These are phyloP conservation scores for Nothophaeocryptopus gaeumannii DNA, from an alignment of 2,329 filamentous ascomycete species.

Conservation along the genomic window DNA sequence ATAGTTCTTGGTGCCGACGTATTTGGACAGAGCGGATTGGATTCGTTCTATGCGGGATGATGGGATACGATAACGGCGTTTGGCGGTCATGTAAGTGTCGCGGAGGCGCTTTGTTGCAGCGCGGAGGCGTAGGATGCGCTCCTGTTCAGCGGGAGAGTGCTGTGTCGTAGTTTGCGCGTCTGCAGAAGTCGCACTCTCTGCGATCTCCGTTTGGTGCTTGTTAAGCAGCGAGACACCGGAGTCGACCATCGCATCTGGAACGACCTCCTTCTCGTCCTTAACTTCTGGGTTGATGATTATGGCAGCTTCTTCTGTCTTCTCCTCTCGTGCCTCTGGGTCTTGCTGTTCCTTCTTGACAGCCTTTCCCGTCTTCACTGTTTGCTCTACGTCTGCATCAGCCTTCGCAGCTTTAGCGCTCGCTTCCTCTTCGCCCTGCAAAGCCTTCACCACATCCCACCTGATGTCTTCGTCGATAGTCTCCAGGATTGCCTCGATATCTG, in stretches of 20 bases:
- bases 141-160: conserved; percentile 16
- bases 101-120: conserved; percentile 60
- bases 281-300: conserved; percentile 29
- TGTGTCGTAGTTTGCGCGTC: conserved; percentile 2
- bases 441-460: conserved; percentile 60
- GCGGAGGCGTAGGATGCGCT: conserved; percentile 37
- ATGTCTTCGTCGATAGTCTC: conserved; percentile 61
- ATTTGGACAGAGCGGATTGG: conserved; percentile 70
- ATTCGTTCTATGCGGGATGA: conserved; percentile 68
- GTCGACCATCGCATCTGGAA: conserved; percentile 3
- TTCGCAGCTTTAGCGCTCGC: conserved; percentile 33
- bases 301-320: conserved; percentile 32
- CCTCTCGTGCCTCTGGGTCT: conserved; percentile 16
- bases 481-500: conserved; percentile 69
- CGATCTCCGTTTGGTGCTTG: conserved; percentile 9
- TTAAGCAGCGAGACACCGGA: conserved; percentile 2
- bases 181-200: background rate
- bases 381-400: conserved; percentile 37
- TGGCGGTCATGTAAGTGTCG: conserved; percentile 75
- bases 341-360: conserved; percentile 5
- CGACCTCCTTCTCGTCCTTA: conserved; percentile 6
- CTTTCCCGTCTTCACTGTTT: conserved; percentile 27
- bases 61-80: conserved; percentile 79
- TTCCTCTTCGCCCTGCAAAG: conserved; percentile 50
- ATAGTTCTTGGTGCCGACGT: conserved; percentile 83